These are phyloP conservation scores for Aspergillus wentii DNA, from an alignment of 495 filamentous ascomycete genomes.

Conservation along the genomic window DNA sequence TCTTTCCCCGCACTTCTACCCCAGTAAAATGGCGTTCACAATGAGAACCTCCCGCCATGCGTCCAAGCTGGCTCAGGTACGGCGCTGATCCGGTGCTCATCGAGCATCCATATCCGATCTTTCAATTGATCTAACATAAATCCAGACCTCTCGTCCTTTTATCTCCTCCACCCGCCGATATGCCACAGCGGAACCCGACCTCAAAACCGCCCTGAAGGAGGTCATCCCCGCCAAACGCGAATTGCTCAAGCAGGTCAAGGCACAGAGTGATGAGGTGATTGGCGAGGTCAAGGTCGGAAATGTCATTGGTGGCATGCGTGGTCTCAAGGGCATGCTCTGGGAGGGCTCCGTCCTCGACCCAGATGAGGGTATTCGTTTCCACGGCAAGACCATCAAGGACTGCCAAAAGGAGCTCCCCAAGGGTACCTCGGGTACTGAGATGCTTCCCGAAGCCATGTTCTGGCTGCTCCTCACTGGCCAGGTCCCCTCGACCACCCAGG, in stretches of 20 bases:
- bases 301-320: conserved; percentile 93
- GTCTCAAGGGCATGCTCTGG: conserved; percentile 97
- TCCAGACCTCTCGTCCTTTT: conserved; percentile 21
- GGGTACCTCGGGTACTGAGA: conserved; percentile 90
- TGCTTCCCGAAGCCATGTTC: conserved; percentile 99
- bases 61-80: conserved; percentile 33
- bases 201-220: conserved; percentile 78
- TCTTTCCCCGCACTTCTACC: conserved; percentile 17
- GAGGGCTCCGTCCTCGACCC: conserved; percentile 96
- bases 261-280: conserved; percentile 72
- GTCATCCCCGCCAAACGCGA: conserved; percentile 89
- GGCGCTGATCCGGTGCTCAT: too few species aligned
- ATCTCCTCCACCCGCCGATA: conserved; percentile 28
- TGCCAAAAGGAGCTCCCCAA: conserved; percentile 93
- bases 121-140: background rate
- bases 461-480: conserved; percentile 95
- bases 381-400: conserved; percentile 95
- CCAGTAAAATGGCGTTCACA: conserved; percentile 27
- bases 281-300: conserved; percentile 94
- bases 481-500: conserved; percentile 76
- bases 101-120: background rate
- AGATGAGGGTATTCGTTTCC: conserved; percentile 96
- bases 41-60: conserved; percentile 38
- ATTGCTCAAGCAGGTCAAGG: conserved; percentile 85
- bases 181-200: conserved; percentile 72